Evolutionary conservation across 2,329 filamentous ascomycete species (phyloP).

Genomic region (Xylaria arbuscula): DNA sequence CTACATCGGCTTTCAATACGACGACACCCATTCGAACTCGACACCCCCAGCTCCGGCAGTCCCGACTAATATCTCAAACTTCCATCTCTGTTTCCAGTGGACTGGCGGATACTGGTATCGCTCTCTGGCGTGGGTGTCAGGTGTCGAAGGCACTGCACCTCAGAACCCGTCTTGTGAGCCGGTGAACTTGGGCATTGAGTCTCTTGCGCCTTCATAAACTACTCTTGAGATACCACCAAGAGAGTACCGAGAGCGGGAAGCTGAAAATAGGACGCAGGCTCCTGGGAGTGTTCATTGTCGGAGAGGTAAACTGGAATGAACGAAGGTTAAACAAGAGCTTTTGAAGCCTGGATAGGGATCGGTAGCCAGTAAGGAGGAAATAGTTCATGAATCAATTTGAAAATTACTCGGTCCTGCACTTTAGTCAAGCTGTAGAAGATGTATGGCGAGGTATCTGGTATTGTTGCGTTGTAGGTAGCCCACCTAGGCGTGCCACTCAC

Average conservation of each 20-base stretch:
- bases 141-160: slow-evolving; percentile 13
- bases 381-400: too few species aligned
- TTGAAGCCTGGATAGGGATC: too few species aligned
- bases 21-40: slow-evolving; percentile 32
- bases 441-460: too few species aligned
- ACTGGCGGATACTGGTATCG: slow-evolving; percentile 35
- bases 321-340: too few species aligned
- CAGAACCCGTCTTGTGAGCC: slow-evolving; percentile 38
- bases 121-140: slow-evolving; percentile 35
- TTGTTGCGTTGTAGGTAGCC: too few species aligned
- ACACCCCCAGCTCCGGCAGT: slow-evolving; percentile 3
- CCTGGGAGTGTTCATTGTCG: neutral
- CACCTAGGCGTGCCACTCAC: too few species aligned
- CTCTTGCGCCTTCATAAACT: slow-evolving; percentile 9
- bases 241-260: neutral
- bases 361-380: too few species aligned
- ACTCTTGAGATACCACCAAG: neutral
- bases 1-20: slow-evolving; percentile 25
- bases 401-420: too few species aligned
- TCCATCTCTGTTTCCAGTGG: slow-evolving; percentile 38
- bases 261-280: neutral
- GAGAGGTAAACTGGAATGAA: neutral
- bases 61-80: slow-evolving; percentile 19
- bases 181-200: slow-evolving; percentile 33
- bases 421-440: too few species aligned